Percentiles rank a stretch among this genome's conserved stretches.
Conservation (phyloP, 176 grass and related monocot species). For the Zoysia japonica region DNA sequence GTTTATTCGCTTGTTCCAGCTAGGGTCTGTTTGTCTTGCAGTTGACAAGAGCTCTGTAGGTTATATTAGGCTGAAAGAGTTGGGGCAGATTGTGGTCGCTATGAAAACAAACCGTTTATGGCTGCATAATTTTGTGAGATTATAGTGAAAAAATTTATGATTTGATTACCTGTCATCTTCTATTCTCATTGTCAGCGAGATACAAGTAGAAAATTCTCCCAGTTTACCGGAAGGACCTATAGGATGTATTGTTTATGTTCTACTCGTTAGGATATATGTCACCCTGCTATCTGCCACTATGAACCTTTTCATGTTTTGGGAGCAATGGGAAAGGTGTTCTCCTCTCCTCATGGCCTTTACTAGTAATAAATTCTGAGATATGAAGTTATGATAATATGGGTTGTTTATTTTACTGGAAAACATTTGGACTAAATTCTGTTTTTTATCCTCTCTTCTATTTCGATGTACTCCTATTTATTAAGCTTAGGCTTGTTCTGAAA, state of each 20-base stretch:
- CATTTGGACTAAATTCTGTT: not conserved
- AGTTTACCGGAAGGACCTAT: not conserved
- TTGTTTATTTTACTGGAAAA: not conserved
- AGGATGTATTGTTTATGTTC: not conserved
- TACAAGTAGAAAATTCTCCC: not conserved
- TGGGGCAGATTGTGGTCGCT: not conserved
- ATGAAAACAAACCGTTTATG: too few species aligned
- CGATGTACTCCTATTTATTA: not conserved
- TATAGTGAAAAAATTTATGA: not conserved
- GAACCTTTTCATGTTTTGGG: not conserved
- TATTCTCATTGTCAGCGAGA: not conserved
- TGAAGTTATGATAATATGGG: not conserved
- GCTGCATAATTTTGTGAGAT: not conserved
- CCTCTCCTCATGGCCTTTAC: not conserved
- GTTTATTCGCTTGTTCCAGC: not conserved
- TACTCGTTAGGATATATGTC: not conserved
- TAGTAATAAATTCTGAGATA: not conserved
- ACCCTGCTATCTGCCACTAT: not conserved
- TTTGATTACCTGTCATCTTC: not conserved
- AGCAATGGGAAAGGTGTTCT: not conserved
- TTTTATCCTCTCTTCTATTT: not conserved
- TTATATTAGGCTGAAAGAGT: not conserved
- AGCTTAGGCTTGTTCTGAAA: not conserved
- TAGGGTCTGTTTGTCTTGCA: constrained; percentile 5
- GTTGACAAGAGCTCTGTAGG: not conserved